These are phyloP conservation scores for Vicia sativa DNA, from an alignment of 306 rosid genomes.

Conservation along the genomic window DNA sequence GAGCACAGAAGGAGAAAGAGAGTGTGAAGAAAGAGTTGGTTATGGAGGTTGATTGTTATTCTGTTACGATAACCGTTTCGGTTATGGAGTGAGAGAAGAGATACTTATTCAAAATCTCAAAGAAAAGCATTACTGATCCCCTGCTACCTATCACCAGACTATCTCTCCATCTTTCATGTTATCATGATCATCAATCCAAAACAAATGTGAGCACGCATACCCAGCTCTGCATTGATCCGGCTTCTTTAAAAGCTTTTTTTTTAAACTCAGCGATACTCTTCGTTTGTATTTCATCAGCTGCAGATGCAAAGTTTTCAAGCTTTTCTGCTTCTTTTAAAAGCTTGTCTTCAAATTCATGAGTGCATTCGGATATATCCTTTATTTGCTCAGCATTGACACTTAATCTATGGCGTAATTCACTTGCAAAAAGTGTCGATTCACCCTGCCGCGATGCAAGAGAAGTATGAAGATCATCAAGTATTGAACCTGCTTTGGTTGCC, in stretches of 20 bases:
- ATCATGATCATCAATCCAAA: too few species aligned
- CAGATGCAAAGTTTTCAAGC: conserved; percentile 60
- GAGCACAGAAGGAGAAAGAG: background rate
- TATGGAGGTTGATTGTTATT: too few species aligned
- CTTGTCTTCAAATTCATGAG: conserved; percentile 66
- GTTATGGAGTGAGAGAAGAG: too few species aligned
- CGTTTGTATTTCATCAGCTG: conserved; percentile 60
- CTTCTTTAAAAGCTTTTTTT: too few species aligned
- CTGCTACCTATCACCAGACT: too few species aligned
- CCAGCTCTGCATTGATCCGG: too few species aligned
- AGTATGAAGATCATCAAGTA: conserved; percentile 68
- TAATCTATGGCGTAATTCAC: conserved; percentile 76
- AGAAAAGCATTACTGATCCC: too few species aligned
- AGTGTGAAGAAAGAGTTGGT: too few species aligned
- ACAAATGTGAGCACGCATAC: too few species aligned
- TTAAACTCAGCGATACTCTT: conserved; percentile 73
- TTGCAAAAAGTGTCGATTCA: conserved; percentile 64
- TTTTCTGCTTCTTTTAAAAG: conserved; percentile 67
- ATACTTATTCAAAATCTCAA: too few species aligned
- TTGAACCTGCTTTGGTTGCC: conserved; percentile 54
- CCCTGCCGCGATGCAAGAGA: conserved; percentile 73
- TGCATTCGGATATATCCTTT: conserved; percentile 64
- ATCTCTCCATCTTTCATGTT: too few species aligned
- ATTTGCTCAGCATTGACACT: conserved; percentile 61
- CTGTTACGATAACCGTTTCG: too few species aligned